A percentile compares a stretch with the other conserved stretches of the same genome.
phyloP scores from a whole-genome alignment of 768 basidiomycete species.

The Termitomyces bulborhizus region DNA sequence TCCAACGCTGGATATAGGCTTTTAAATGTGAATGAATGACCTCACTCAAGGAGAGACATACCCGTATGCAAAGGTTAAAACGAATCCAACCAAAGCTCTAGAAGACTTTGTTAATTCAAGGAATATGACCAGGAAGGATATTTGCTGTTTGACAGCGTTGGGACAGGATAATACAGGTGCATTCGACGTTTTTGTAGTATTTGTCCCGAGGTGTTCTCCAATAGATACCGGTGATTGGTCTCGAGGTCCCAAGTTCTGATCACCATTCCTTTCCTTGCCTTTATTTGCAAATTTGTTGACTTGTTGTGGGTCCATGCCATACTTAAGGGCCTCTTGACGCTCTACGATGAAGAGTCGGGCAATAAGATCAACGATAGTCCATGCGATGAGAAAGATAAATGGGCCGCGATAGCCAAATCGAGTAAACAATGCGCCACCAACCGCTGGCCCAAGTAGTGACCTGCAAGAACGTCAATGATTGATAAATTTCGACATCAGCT shows the following conservation, averaged over 20 bases:
- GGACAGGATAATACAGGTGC: not conserved
- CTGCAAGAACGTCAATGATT: slow-evolving; percentile 21
- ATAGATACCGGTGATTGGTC: not conserved
- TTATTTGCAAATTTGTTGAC: not conserved
- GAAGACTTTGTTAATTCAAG: slow-evolving; percentile 34
- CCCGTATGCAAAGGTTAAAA: slow-evolving; percentile 51
- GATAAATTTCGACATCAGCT: not conserved
- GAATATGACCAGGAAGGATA: slow-evolving; percentile 38
- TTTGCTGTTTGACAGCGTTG: not conserved
- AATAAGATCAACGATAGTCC: slow-evolving; percentile 42
- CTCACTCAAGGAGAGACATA: slow-evolving; percentile 17
- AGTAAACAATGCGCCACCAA: slow-evolving; percentile 46
- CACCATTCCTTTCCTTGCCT: not conserved
- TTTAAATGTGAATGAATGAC: not conserved
- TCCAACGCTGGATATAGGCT: no score
- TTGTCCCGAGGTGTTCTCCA: no score
- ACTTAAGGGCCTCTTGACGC: slow-evolving; percentile 40
- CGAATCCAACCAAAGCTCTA: slow-evolving; percentile 39
- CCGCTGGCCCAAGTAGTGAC: slow-evolving; percentile 49
- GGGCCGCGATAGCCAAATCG: slow-evolving; percentile 56
- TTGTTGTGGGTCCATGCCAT: slow-evolving; percentile 36
- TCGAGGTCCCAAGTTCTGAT: not conserved
- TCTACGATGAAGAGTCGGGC: slow-evolving; percentile 53
- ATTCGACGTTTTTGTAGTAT: not conserved
- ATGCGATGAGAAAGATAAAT: slow-evolving; percentile 45